These are phyloP conservation scores for Ramaria rubella DNA, from an alignment of 768 basidiomycete species.

Conservation along the genomic window DNA sequence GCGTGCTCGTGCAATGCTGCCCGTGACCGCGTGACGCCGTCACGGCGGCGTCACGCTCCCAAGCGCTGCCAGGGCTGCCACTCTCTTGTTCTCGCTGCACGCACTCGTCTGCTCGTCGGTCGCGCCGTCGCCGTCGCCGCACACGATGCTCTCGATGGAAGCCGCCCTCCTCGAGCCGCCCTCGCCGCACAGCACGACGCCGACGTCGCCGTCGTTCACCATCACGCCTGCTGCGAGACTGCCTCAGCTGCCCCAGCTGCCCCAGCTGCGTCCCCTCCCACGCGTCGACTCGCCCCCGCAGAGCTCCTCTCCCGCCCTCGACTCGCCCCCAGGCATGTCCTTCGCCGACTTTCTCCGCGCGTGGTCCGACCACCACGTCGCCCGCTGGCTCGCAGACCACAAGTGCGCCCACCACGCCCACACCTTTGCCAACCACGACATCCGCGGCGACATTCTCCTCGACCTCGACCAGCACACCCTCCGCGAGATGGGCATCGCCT, in stretches of 20 bases:
- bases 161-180: slow-evolving; percentile 23
- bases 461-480: slow-evolving; percentile 84
- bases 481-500: slow-evolving; percentile 84
- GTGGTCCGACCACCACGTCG: slow-evolving; percentile 69
- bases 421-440: slow-evolving; percentile 80
- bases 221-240: slow-evolving; percentile 16
- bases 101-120: slow-evolving; percentile 27
- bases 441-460: slow-evolving; percentile 83
- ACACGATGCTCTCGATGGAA: slow-evolving; percentile 19
- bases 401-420: slow-evolving; percentile 63
- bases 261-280: slow-evolving; percentile 16
- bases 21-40: not conserved
- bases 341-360: slow-evolving; percentile 45
- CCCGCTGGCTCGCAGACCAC: slow-evolving; percentile 72
- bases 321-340: slow-evolving; percentile 51
- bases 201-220: slow-evolving; percentile 15
- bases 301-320: slow-evolving; percentile 33
- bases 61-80: slow-evolving; percentile 15
- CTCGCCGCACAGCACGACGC: slow-evolving; percentile 14
- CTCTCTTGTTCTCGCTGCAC: slow-evolving; percentile 26
- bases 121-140: slow-evolving; percentile 27
- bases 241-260: slow-evolving; percentile 18
- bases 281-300: slow-evolving; percentile 32
- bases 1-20: too few species aligned
- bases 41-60: slow-evolving; percentile 13